Conservation (phyloP, 2,329 filamentous ascomycete species). For the Pseudogymnoascus sp. region DNA sequence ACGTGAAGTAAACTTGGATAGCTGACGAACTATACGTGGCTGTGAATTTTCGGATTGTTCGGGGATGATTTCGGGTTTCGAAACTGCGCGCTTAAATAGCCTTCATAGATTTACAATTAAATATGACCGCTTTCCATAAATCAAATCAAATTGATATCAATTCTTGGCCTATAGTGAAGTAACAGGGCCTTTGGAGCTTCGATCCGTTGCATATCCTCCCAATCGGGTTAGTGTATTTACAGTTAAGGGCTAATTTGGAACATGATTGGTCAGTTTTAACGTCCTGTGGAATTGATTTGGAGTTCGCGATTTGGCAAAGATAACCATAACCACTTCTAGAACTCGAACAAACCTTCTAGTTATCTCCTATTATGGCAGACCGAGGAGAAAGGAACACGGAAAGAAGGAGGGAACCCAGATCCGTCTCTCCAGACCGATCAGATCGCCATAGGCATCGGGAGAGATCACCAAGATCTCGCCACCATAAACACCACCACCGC, state of each 20-base stretch:
- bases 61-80: not conserved
- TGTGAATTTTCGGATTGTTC: not conserved
- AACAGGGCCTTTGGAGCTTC: not conserved
- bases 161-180: not conserved
- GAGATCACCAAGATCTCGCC: constrained; percentile 12
- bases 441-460: not conserved
- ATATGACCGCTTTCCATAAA: not conserved
- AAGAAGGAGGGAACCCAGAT: not conserved
- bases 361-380: not conserved
- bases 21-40: not conserved
- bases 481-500: constrained; percentile 31
- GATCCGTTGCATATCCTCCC: not conserved
- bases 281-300: not conserved
- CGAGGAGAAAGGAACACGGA: not conserved
- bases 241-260: not conserved
- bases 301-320: not conserved
- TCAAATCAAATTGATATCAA: not conserved
- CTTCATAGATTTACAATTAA: not conserved
- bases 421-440: not conserved
- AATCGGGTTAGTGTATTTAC: not conserved
- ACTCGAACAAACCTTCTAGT: not conserved
- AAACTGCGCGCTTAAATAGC: not conserved
- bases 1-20: not conserved
- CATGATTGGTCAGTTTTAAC: constrained; percentile 5
- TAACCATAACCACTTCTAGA: not conserved